Base-by-base conservation (phyloP, 345 rosid genomes). In the Dipteronia sinensis region DNA sequence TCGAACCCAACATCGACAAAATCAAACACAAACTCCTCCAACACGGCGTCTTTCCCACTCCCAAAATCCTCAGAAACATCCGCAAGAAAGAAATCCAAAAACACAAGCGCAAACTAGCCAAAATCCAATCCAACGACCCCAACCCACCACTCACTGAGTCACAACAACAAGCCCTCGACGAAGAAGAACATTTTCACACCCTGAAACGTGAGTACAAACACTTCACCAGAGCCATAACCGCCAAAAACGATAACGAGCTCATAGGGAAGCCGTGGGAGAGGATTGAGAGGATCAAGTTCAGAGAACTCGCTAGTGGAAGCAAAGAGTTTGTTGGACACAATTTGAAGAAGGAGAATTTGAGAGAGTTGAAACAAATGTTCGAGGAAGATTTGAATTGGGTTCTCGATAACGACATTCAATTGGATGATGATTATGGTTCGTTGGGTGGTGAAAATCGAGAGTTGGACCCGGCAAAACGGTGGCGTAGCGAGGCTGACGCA, bases 221-320 rank as follows among this genome's bases (percentile, higher is more conserved):
- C 70, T 93, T 92, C 84, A 83, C 73, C 63, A 83, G 82, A 81
- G 85, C 85, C 1, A 66, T 83, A 27, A 82, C 85, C 19, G 74
- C 77, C 56, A 80, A 80, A 69, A 61, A 66, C 3, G 25, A 56
- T 38, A 51, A 71, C 17, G 78, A 80, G 75, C 71, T 88, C 78
- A 88, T 87, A 47, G 98, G 98, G 68, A 88, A 84, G 83, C 99
- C 98, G 7, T 95, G 99, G 99, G 98, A 95, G 82, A 86, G 92
- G 75, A 84, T 92, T 22, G 96, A 91, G 85, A 88, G 69, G 72
- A 86, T 86, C 75, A 82, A 80, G 69, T 53, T 93, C 79, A 84
- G 81, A 72, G 96, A 92, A 84, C 84, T 89, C 23, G 92, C 90
- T 0, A 65, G 85, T 27, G 86, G 80, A 19, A 80, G 83, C 67